Conservation (phyloP, 2,329 filamentous ascomycete species). For the Parafenestella ontariensis region DNA sequence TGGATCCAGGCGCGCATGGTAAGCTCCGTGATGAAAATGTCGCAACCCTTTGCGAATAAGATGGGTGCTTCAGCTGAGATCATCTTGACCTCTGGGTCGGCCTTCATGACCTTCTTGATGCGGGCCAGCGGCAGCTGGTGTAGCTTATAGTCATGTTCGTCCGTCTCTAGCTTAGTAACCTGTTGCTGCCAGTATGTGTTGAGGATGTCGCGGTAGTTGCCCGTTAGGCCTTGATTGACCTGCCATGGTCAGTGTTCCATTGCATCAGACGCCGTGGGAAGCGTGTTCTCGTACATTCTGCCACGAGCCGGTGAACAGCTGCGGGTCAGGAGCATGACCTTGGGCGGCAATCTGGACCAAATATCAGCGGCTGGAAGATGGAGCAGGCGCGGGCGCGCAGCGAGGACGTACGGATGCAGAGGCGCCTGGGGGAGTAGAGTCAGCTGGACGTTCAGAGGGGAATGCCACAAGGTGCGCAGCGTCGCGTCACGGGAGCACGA, state of each 20-base stretch:
- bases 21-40: conserved; percentile 98
- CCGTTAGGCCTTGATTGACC: conserved; percentile 94
- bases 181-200: conserved; percentile 99
- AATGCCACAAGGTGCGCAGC: conserved; percentile 13
- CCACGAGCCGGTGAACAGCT: conserved; percentile 94
- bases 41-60: conserved; percentile 96
- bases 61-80: conserved; percentile 98
- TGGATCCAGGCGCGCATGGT: conserved; percentile 99
- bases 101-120: conserved; percentile 99
- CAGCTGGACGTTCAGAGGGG: conserved; percentile 18
- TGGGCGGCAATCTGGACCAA: conserved; percentile 77
- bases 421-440: conserved; percentile 60
- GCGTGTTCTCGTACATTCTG: conserved; percentile 71
- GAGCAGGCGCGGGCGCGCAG: conserved; percentile 19
- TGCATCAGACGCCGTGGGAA: not conserved
- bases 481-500: conserved; percentile 1
- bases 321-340: conserved; percentile 85
- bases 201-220: conserved; percentile 93
- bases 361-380: conserved; percentile 35
- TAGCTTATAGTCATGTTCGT: conserved; percentile 97
- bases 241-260: conserved; percentile 50
- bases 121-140: conserved; percentile 96
- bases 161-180: conserved; percentile 91
- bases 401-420: conserved; percentile 67
- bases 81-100: conserved; percentile 99